Conservation (phyloP, 371 early-diverging fungal genomes). For the Zychaea mexicana region DNA sequence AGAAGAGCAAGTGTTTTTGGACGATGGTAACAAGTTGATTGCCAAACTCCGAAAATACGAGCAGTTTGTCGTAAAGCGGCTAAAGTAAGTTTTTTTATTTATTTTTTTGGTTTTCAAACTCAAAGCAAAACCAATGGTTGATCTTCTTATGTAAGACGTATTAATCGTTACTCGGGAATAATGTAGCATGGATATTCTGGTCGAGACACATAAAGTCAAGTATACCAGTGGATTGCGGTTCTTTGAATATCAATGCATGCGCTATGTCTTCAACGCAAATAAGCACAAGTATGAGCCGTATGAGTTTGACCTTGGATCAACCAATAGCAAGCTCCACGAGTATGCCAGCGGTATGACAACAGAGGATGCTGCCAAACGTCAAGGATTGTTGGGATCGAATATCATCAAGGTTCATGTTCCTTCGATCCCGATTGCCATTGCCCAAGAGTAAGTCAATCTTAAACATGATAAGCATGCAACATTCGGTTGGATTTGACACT, state of each 20-base stretch:
- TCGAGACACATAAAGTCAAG: slow-evolving; percentile 44
- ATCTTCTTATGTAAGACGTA: too few species aligned
- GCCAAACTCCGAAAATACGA: slow-evolving; percentile 35
- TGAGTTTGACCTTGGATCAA: slow-evolving; percentile 57
- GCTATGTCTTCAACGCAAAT: slow-evolving; percentile 63
- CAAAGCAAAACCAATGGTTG: too few species aligned
- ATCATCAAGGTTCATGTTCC: slow-evolving; percentile 64
- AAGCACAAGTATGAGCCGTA: slow-evolving; percentile 56
- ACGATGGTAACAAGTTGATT: slow-evolving; percentile 42
- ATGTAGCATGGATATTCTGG: slow-evolving; percentile 43
- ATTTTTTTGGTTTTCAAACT: background rate
- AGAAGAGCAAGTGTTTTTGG: slow-evolving; percentile 56
- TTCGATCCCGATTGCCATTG: slow-evolving; percentile 46
- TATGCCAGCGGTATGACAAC: slow-evolving; percentile 50
- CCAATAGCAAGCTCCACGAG: slow-evolving; percentile 42
- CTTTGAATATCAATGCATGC: slow-evolving; percentile 76
- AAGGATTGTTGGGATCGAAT: slow-evolving; percentile 68
- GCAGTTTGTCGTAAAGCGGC: slow-evolving; percentile 14
- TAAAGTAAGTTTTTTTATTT: slow-evolving; percentile 13
- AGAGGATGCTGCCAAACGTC: slow-evolving; percentile 52
- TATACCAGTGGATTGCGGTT: slow-evolving; percentile 50
- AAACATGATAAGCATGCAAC: too few species aligned
- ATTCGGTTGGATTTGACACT: too few species aligned
- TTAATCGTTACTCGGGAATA: too few species aligned
- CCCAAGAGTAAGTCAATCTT: slow-evolving; percentile 48